Evolutionary conservation across 768 basidiomycete genomes (phyloP).

Genomic region (Dendrothele bispora): DNA sequence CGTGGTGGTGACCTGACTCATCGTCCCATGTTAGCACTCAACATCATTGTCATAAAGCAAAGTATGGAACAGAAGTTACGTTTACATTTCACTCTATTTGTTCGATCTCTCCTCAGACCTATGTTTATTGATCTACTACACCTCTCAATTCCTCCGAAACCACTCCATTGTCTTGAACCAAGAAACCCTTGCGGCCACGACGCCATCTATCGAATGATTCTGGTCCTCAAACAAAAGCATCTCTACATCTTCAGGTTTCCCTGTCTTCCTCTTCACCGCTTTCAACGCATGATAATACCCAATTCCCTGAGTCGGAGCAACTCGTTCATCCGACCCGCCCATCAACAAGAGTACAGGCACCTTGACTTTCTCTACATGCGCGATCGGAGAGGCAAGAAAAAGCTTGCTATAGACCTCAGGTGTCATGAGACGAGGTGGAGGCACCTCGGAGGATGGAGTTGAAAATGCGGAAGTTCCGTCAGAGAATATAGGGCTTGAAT

Average conservation of each 20-base stretch:
- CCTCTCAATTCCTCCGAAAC: too few species aligned
- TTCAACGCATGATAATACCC: slow-evolving; percentile 69
- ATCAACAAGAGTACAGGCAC: slow-evolving; percentile 58
- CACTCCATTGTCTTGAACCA: background rate
- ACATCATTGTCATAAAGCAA: too few species aligned
- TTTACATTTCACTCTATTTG: too few species aligned
- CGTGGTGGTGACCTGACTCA: too few species aligned
- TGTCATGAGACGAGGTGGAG: slow-evolving; percentile 37
- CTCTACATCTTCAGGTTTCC: slow-evolving; percentile 2
- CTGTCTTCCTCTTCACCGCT: slow-evolving; percentile 20
- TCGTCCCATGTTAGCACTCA: too few species aligned
- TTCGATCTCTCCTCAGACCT: too few species aligned
- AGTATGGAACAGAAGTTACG: too few species aligned
- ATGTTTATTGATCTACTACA: too few species aligned
- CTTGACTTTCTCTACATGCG: slow-evolving; percentile 47
- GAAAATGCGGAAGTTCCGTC: slow-evolving; percentile 11
- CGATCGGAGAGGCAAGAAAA: slow-evolving; percentile 55
- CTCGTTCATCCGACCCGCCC: slow-evolving; percentile 61
- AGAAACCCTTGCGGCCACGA: background rate
- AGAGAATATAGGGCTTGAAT: slow-evolving; percentile 22
- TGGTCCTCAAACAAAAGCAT: slow-evolving; percentile 3
- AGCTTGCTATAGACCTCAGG: slow-evolving; percentile 44
- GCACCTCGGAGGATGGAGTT: slow-evolving; percentile 1
- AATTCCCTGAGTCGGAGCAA: slow-evolving; percentile 60
- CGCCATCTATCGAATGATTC: slow-evolving; percentile 1